Base-by-base conservation (phyloP, 1,284 basidiomycete species). In the Rhodotorula sp. region DNA sequence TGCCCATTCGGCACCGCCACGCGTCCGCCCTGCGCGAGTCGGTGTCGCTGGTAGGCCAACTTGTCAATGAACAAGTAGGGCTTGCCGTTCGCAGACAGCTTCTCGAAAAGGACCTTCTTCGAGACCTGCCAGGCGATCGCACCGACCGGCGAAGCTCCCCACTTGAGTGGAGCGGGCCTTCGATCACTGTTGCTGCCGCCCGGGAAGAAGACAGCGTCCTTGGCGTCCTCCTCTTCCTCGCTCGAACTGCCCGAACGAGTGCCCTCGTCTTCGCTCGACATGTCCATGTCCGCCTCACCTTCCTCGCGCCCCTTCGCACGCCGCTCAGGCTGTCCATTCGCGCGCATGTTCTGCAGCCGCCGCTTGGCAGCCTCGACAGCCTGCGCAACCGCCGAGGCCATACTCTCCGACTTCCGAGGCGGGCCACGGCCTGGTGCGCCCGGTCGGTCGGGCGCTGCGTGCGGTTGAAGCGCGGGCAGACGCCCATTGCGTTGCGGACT, bases 81-180 rank as follows among this genome's bases (percentile, higher is more conserved):
- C 34, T 51, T 48, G 5, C 69, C 71, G 51, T 72, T 71, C 47
- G 48, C 28, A 28, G 59, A 55, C 28, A 72, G 61, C 63, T 72
- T 74, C 59, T 73, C 69, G 52, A 62, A 44, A 13, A 73, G 53
- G 22, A 73, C 61, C 51, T 65, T 67, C 53, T 56, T 67, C 47
- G 62, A 65, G 52, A 64, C 71, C 47, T 73, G 71, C 71, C 71
- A 73, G 26, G 71, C 71, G 47, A 73, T 70, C 34, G 71, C 68
- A 26, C 56, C 61, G 22, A 62, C 68, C 4, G 71, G 71, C 7
- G 68, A 63, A 10, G 54, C 62, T 1, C 71, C 71, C 1, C 57
- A 48, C 1, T 13, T 44, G 40, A 44, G 40, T 13, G 40, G 40
- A 3, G 40, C 40, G 11, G 40, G 40, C 11, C 40, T 11, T 44